These are phyloP conservation scores for Solanum bulbocastanum DNA, from an alignment of 257 asterid genomes.

Conservation along the genomic window DNA sequence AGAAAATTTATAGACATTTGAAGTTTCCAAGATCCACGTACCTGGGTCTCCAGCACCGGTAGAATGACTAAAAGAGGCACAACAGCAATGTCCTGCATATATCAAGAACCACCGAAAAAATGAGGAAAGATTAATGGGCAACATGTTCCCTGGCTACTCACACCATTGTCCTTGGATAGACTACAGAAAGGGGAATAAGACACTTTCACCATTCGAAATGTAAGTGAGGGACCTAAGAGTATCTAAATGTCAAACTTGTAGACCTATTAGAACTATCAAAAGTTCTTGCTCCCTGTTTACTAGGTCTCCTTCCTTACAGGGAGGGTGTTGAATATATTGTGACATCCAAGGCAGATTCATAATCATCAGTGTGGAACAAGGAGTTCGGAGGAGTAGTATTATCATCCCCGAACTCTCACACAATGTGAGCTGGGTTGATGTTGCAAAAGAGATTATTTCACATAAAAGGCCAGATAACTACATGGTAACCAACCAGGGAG, in stretches of 20 bases:
- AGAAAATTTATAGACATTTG: constrained; percentile 2
- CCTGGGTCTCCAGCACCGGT: constrained; percentile 98
- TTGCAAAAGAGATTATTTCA: background rate
- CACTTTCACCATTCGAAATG: background rate
- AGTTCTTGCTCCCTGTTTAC: background rate
- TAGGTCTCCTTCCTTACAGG: background rate
- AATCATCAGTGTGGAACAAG: background rate
- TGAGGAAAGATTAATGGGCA: background rate
- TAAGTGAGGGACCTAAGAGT: background rate
- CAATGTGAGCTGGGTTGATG: background rate
- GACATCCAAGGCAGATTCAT: background rate
- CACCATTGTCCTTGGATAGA: background rate
- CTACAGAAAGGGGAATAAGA: background rate
- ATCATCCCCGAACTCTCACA: background rate
- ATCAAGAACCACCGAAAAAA: constrained; percentile 27
- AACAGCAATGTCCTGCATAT: constrained; percentile 92
- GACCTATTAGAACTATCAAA: background rate
- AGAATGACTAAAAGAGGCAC: constrained; percentile 96
- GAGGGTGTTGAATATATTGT: background rate
- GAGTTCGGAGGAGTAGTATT: background rate
- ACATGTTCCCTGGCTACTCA: background rate
- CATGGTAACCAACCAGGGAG: background rate
- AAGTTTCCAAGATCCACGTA: constrained; percentile 16
- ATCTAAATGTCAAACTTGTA: background rate
- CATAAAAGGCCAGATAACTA: background rate